Evolutionary conservation across 768 basidiomycete genomes (phyloP).

Genomic region (Sarcodon sp.): DNA sequence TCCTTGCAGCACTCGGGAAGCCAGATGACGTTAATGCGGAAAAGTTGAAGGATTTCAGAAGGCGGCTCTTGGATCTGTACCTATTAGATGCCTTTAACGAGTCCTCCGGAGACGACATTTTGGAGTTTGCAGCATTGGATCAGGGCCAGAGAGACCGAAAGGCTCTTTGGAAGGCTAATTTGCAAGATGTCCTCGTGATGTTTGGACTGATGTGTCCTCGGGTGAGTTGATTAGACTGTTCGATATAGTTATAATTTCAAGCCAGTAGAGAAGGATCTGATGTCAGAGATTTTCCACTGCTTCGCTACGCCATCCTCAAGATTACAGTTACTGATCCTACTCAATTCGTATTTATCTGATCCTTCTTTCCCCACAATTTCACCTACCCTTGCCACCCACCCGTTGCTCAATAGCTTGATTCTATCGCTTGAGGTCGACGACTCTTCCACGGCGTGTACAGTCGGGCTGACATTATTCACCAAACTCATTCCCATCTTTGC

Average conservation of each 20-base stretch:
- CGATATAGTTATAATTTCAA: not conserved
- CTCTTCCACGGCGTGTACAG: constrained; percentile 57
- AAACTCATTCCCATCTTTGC: constrained; percentile 71
- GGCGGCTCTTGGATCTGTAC: constrained; percentile 61
- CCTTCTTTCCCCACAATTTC: constrained; percentile 34
- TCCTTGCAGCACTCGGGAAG: constrained; percentile 38
- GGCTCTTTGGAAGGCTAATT: constrained; percentile 62
- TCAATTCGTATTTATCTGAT: constrained; percentile 48
- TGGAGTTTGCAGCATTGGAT: constrained; percentile 65
- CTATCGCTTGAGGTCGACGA: constrained; percentile 61
- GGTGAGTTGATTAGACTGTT: constrained; percentile 27
- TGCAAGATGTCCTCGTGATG: constrained; percentile 62
- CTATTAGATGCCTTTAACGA: constrained; percentile 70
- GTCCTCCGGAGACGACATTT: constrained; percentile 54
- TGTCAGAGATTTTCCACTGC: constrained; percentile 51
- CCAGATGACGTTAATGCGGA: constrained; percentile 23
- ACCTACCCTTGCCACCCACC: constrained; percentile 40
- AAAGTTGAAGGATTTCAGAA: constrained; percentile 52
- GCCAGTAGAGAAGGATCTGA: constrained; percentile 40
- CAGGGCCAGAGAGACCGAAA: constrained; percentile 45
- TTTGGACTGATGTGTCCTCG: constrained; percentile 51
- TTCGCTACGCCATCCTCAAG: constrained; percentile 50
- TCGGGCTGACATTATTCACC: constrained; percentile 48
- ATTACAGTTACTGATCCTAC: constrained; percentile 55
- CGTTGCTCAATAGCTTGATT: constrained; percentile 52